Conservation (phyloP, 2,329 filamentous ascomycete genomes). For the Venturia nashicola region DNA sequence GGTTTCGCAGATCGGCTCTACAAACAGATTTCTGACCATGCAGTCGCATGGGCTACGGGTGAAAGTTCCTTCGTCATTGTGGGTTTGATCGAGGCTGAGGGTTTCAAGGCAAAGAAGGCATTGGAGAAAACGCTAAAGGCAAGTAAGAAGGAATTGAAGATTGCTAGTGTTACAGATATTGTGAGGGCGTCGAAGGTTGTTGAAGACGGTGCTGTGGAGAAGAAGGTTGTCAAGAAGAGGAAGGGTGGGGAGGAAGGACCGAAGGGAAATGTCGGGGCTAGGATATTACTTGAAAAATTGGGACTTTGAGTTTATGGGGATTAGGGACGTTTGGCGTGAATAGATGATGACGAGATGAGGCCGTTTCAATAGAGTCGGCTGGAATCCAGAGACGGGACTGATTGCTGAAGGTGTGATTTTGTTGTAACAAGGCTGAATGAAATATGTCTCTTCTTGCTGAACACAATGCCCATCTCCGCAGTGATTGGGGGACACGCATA, state of each 20-base stretch:
- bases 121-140: conserved; percentile 26
- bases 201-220: conserved; percentile 11
- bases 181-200: conserved; percentile 24
- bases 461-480: too few species aligned
- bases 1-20: conserved; percentile 77
- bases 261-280: conserved; percentile 35
- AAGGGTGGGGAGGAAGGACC: conserved; percentile 17
- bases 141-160: conserved; percentile 32
- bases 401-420: too few species aligned
- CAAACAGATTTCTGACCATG: conserved; percentile 59
- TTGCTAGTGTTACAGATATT: conserved; percentile 23
- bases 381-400: too few species aligned
- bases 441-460: too few species aligned
- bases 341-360: neutral
- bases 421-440: too few species aligned
- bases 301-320: neutral
- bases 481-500: too few species aligned
- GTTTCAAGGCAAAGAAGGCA: conserved; percentile 34
- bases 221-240: conserved; percentile 17
- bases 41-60: conserved; percentile 76
- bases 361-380: neutral
- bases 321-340: neutral
- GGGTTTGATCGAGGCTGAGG: conserved; percentile 58
- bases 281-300: conserved; percentile 24
- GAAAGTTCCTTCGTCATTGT: conserved; percentile 79